phyloP scores from a whole-genome alignment of 2,329 filamentous ascomycete genomes.

The Trichoderma citrinoviride region DNA sequence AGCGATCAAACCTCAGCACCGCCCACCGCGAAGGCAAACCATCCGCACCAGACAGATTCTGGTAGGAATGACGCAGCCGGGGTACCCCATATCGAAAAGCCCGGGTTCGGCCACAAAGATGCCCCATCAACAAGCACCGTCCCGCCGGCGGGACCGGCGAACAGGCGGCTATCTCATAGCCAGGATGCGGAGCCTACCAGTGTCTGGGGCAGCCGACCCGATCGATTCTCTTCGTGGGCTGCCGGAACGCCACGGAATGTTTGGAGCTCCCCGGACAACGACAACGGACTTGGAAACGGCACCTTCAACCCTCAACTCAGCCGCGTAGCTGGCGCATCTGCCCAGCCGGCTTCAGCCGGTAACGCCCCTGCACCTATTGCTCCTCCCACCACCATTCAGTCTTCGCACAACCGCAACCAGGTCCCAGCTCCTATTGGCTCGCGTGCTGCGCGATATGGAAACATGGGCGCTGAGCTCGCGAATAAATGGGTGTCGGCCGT shows the following conservation, averaged over 20 bases:
- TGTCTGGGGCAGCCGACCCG: slow-evolving; percentile 44
- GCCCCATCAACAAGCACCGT: slow-evolving; percentile 24
- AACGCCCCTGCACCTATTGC: slow-evolving; percentile 48
- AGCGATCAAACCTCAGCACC: slow-evolving; percentile 23
- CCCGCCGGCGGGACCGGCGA: slow-evolving; percentile 23
- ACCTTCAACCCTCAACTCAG: slow-evolving; percentile 67
- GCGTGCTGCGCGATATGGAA: slow-evolving; percentile 30
- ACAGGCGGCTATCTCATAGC: slow-evolving; percentile 35
- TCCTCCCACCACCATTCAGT: slow-evolving; percentile 34
- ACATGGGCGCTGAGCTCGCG: slow-evolving; percentile 34
- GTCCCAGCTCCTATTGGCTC: slow-evolving; percentile 36
- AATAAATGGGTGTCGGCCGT: slow-evolving; percentile 46
- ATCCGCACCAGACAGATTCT: not conserved
- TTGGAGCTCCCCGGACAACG: slow-evolving; percentile 71
- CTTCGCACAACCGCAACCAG: slow-evolving; percentile 32
- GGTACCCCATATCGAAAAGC: slow-evolving; percentile 3
- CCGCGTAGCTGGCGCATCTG: slow-evolving; percentile 42
- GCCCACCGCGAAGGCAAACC: slow-evolving; percentile 19
- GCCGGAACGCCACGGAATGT: slow-evolving; percentile 56
- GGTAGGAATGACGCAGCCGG: slow-evolving; percentile 1
- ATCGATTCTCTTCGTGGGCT: slow-evolving; percentile 53
- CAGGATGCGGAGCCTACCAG: slow-evolving; percentile 36
- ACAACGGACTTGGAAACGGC: slow-evolving; percentile 72
- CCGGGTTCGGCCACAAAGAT: slow-evolving; percentile 17
- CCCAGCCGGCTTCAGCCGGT: slow-evolving; percentile 34